Conservation (phyloP, 352 stramenopile genomes). For the Phytophthora syringae region DNA sequence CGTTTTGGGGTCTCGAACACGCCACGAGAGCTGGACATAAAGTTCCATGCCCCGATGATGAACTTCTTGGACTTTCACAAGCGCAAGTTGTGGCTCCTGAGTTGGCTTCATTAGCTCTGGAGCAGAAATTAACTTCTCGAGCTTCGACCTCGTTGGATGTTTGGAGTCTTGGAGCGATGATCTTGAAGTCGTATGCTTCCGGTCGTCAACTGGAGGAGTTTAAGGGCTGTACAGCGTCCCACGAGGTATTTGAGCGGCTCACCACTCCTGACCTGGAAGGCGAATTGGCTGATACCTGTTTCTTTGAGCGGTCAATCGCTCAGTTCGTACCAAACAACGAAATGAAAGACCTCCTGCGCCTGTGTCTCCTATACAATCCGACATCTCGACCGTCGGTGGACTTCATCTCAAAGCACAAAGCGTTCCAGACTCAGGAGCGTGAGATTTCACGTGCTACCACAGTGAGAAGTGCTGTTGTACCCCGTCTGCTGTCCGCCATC, state of each 20-base stretch:
- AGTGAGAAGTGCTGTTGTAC: conserved; percentile 12
- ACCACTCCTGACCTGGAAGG: conserved; percentile 12
- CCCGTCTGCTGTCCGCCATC: conserved; percentile 28
- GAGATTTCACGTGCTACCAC: conserved; percentile 25
- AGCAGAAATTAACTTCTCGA: conserved; percentile 20
- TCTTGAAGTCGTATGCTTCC: conserved; percentile 62
- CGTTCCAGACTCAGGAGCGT: conserved; percentile 36
- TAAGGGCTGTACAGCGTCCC: conserved; percentile 33
- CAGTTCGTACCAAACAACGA: conserved; percentile 54
- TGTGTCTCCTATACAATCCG: conserved; percentile 49
- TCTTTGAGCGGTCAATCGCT: conserved; percentile 58
- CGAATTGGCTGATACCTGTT: conserved; percentile 25
- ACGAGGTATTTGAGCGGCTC: conserved; percentile 46
- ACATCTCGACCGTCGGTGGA: conserved; percentile 49
- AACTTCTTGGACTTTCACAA: conserved; percentile 19
- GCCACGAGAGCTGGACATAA: conserved; percentile 36
- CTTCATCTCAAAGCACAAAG: conserved; percentile 41
- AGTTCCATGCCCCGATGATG: conserved; percentile 8
- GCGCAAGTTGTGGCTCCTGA: conserved; percentile 58
- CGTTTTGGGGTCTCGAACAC: conserved; percentile 61
- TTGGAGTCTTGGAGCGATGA: conserved; percentile 66
- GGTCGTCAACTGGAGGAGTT: conserved; percentile 60
- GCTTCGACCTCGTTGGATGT: conserved; percentile 54
- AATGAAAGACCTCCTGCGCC: conserved; percentile 47
- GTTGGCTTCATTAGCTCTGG: conserved; percentile 47